phyloP scores from a whole-genome alignment of 2,329 filamentous ascomycete species.

The Nothophaeocryptopus gaeumannii region DNA sequence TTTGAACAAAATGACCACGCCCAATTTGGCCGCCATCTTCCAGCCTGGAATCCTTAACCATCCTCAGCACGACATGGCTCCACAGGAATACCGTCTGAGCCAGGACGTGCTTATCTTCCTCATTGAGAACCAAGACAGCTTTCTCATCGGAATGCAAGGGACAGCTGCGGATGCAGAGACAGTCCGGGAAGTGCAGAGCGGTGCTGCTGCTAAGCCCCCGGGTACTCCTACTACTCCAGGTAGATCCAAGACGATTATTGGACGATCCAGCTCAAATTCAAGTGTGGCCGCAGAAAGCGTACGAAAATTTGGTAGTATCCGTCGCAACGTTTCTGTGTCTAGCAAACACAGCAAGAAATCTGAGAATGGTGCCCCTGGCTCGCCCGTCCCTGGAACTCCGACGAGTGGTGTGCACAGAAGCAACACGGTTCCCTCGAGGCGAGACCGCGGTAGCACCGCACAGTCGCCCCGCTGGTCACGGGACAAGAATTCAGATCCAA shows the following conservation, averaged over 20 bases:
- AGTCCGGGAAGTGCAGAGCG: conserved; percentile 66
- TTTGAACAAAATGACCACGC: conserved; percentile 92
- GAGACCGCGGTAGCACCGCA: conserved; percentile 58
- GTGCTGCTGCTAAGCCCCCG: conserved; percentile 53
- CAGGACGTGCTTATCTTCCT: conserved; percentile 97
- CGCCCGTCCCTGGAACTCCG: conserved; percentile 43
- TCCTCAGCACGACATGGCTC: conserved; percentile 90
- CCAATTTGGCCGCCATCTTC: conserved; percentile 94
- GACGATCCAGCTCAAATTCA: conserved; percentile 78
- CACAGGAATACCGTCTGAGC: conserved; percentile 87
- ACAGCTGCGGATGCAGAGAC: conserved; percentile 91
- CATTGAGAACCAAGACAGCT: conserved; percentile 97
- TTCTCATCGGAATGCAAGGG: conserved; percentile 96
- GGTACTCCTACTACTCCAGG: conserved; percentile 43
- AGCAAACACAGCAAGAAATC: conserved; percentile 81
- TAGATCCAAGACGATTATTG: conserved; percentile 57
- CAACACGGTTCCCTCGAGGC: conserved; percentile 91
- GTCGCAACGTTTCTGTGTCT: conserved; percentile 87
- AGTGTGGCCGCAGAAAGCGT: conserved; percentile 87
- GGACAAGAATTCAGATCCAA: conserved; percentile 53
- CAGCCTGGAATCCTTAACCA: conserved; percentile 95
- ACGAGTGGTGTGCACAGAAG: conserved; percentile 65
- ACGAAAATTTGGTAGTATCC: conserved; percentile 72
- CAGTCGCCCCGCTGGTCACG: conserved; percentile 62
- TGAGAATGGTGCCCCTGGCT: conserved; percentile 66